Base-by-base conservation (phyloP, 2,329 filamentous ascomycete species). In the Cladosporium sphaerospermum region DNA sequence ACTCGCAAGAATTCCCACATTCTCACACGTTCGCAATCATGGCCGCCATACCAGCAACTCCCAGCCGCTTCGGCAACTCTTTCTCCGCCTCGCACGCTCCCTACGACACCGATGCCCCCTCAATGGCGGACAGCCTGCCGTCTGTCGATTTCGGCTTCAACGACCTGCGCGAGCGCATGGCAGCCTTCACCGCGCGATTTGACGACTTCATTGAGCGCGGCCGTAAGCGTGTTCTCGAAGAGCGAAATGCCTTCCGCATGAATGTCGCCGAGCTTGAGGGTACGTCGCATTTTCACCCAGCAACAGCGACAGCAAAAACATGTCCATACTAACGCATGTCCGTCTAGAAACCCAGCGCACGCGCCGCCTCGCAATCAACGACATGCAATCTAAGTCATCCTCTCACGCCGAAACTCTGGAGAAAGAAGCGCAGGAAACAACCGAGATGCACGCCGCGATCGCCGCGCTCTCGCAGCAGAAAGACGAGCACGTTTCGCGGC, bases 121-220 rank as follows among this genome's bases (percentile, higher is more conserved):
- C 84, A 6, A 82, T 88, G 74, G 85, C 84, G 40, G 86, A 90
- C 68, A 82, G 83, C 46, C 82, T 99, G 8, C 93, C 93, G 34
- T 88, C 80, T 68, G 88, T 95, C 70, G 90, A 96, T 71, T 97
- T 99, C 70, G 90, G 90, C 54, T 97, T 97, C 70, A 91, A 97
- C 63, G 89, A 96, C 62, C 74, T 99, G 67, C 91, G 92, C 72
- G 89, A 92, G 65, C 88, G 90, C 72, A 97, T 99, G 93, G 81
- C 85, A 51, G 89, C 88, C 58, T 99, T 99, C 69, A 96, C 88
- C 0, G 80, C 83, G 8, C 86, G 83, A 62, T 99, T 99, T 63
- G 93, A 99, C 67, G 84, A 85, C 0, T 97, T 96, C 63, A 96
- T 99, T 58, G 92, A 96, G 66, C 84, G 88, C 59, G 90, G 91